Conservation (phyloP, 495 filamentous ascomycete species). For the Saxophila tyrrhenica region DNA sequence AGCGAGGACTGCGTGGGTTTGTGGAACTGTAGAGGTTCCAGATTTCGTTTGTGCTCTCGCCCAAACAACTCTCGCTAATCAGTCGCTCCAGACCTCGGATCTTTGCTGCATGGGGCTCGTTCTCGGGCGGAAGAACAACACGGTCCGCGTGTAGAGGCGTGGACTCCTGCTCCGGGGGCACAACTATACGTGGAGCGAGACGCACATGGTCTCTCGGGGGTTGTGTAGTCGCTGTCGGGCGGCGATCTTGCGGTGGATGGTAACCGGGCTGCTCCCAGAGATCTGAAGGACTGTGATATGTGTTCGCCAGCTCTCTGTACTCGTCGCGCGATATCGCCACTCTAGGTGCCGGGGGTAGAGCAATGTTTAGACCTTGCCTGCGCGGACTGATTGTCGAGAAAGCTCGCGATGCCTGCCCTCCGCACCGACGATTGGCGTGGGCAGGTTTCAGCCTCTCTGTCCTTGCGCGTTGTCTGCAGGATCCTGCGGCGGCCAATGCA, state of each 20-base stretch:
- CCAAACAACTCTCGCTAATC: conserved; percentile 7
- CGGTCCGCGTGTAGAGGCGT: neutral
- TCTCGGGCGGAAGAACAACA: conserved; percentile 5
- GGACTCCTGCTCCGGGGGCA: conserved; percentile 11
- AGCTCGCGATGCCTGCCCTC: neutral
- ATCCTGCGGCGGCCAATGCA: conserved; percentile 51
- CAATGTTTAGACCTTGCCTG: neutral
- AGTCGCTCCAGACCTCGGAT: neutral
- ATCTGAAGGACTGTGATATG: conserved; percentile 11
- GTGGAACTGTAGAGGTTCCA: conserved; percentile 51
- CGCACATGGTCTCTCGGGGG: neutral
- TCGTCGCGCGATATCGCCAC: conserved; percentile 16
- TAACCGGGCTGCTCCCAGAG: conserved; percentile 1
- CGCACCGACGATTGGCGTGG: too few species aligned
- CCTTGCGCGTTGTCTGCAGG: conserved; percentile 44
- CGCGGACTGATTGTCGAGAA: neutral
- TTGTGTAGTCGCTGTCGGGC: neutral
- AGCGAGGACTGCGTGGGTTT: conserved; percentile 53
- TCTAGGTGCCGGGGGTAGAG: neutral
- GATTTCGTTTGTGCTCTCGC: conserved; percentile 39
- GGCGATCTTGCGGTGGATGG: neutral
- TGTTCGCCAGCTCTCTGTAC: conserved; percentile 14
- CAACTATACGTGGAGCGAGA: conserved; percentile 16
- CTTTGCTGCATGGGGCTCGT: neutral
- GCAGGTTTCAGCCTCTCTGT: neutral